A percentile compares a stretch with the other conserved stretches of the same genome.
Conservation (phyloP, 768 basidiomycete genomes). For the Tubosaeta brunneosetosa region DNA sequence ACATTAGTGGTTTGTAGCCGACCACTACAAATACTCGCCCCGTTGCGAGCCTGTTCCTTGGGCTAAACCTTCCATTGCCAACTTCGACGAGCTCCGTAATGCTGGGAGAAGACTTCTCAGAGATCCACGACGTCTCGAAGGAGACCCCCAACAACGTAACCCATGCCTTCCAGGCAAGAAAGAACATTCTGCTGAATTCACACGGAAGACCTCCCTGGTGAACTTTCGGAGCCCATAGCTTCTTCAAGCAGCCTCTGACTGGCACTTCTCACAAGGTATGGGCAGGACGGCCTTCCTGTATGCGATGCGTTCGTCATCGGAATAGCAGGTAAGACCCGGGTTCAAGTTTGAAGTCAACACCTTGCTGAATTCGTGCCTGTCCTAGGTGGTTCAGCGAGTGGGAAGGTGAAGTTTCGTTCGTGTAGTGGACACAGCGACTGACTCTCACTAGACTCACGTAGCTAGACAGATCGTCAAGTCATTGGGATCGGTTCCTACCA, state of each 20-base stretch:
- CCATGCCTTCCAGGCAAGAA: conserved; percentile 34
- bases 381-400: conserved; percentile 79
- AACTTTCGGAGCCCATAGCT: conserved; percentile 8
- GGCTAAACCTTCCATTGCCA: neutral
- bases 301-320: conserved; percentile 80
- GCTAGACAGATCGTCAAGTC: conserved; percentile 76
- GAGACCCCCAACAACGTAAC: conserved; percentile 15
- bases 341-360: neutral
- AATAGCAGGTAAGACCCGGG: conserved; percentile 57
- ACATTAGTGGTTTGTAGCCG: conserved; percentile 22
- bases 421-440: conserved; percentile 1
- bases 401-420: conserved; percentile 54
- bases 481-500: conserved; percentile 79
- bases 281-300: conserved; percentile 63
- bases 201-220: conserved; percentile 87
- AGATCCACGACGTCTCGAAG: conserved; percentile 17
- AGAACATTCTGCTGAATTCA: conserved; percentile 76
- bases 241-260: conserved; percentile 11
- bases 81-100: conserved; percentile 9
- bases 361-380: conserved; percentile 1
- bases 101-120: conserved; percentile 25
- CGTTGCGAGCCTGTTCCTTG: neutral
- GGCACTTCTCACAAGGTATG: conserved; percentile 53
- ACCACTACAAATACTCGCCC: conserved; percentile 26
- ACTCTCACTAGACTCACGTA: conserved; percentile 64